These are phyloP conservation scores for Pythium coloratum DNA, from an alignment of 352 stramenopile genomes.

Conservation along the genomic window DNA sequence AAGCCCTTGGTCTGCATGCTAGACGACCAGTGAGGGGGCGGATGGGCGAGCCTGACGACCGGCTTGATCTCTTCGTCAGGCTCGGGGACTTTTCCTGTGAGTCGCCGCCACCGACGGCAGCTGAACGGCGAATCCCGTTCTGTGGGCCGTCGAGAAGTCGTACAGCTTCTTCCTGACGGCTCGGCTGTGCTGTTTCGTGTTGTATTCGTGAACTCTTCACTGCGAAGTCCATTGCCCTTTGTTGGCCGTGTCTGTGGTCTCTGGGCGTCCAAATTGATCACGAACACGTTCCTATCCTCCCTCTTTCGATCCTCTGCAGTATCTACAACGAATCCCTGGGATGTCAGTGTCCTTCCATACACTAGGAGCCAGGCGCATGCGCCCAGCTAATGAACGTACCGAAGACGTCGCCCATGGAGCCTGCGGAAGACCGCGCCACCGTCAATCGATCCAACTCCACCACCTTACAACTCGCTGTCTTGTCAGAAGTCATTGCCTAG, in stretches of 20 bases:
- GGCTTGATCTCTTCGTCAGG: background rate
- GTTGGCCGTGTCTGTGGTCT: background rate
- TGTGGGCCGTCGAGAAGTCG: slow-evolving; percentile 1
- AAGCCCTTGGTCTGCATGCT: background rate
- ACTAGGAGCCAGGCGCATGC: background rate
- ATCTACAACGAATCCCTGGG: background rate
- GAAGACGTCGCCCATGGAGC: background rate
- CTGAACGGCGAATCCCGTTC: slow-evolving; percentile 33
- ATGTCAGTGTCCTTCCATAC: background rate
- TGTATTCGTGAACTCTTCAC: background rate
- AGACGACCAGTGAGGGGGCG: slow-evolving; percentile 1
- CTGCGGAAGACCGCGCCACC: too few species aligned
- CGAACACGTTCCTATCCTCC: background rate
- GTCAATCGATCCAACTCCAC: background rate
- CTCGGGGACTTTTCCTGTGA: slow-evolving; percentile 29
- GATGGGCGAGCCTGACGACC: background rate
- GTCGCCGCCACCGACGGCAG: slow-evolving; percentile 41
- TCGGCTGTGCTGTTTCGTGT: slow-evolving; percentile 1
- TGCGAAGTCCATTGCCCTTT: background rate
- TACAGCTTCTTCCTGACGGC: background rate
- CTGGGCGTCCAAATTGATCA: background rate
- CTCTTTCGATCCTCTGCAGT: background rate
- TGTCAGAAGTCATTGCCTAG: background rate
- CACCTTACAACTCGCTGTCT: background rate
- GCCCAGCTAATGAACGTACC: background rate